Base-by-base conservation (phyloP, 352 stramenopile genomes). In the Phytophthora crassamura region DNA sequence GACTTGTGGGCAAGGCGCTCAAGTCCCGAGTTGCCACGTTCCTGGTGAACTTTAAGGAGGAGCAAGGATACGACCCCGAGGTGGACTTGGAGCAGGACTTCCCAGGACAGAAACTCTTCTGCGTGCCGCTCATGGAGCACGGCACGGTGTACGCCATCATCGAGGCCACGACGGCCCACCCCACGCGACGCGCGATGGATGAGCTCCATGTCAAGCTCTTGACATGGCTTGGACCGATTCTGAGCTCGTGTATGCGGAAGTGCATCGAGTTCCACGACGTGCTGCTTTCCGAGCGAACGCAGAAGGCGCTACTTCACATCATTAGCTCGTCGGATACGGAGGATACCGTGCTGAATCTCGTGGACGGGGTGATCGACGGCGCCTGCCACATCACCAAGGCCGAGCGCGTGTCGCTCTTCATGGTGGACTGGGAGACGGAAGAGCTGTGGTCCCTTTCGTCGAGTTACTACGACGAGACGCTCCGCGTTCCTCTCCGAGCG, bases 191-290 rank as follows among this genome's bases (percentile, higher is more conserved):
- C 11, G 77, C 75, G n/a, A 75, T 90, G 36, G 81, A 91, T 35
- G 75, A 82, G 2, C 74, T 89, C 20, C 79, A 94, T 34, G 67
- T 93, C 42, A 90, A 91, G 58, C 43, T 95, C 34, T 55, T 95
- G 40, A 86, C 84, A 50, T 93, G 87, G 77, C 69, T 95, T 6
- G 87, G 87, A 0, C 84, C 85, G 38, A 93, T 95, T 64, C 66
- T 95, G 36, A 89, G 80, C 41, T 88, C 85, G 12, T 91, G 84
- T 28, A 93, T 95, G 84, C 82, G 87, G 11, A 93, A 93, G 52
- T 93, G 84, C 45, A 94, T 95, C 51, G 85, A 95, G 64, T 93
- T 84, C 58, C 87, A 94, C 53, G 87, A 95, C 38, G 82, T 94
- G 15, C 51, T 94, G 51, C 66, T 95, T 1, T 92, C 84, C 5